Evolutionary conservation across 2,329 filamentous ascomycete species (phyloP), one percentile per base, ranked within the genome.

Genomic region (Phaeomoniella chlamydospora): DNA sequence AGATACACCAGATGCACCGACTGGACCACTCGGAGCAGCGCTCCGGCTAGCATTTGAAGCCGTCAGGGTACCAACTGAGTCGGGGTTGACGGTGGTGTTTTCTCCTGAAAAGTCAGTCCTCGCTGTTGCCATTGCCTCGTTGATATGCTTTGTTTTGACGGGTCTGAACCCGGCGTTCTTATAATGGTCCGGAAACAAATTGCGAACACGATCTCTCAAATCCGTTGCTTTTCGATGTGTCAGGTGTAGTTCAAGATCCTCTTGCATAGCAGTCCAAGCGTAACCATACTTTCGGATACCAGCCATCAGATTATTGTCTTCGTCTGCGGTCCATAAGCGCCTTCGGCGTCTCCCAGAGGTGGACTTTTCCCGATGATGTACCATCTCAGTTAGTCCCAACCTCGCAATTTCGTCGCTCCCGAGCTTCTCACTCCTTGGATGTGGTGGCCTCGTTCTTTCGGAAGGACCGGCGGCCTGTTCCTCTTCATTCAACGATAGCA

Each of bases 141-240:
- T 26, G 22, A 26, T n/a, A 26, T 9, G 22, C 22, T 26, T 26
- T n/a, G 22, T 9, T n/a, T n/a, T 26, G 9, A 26, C 22, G 9
- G 22, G 22, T n/a, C n/a, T 26, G 22, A 26, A 26, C 22, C 22
- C 22, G n/a, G 22, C 22, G 22, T 26, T 26, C 10, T 60, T 61
- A 46, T 75, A 78, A 13, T 65, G 58, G 18, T 73, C 62, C 1
- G 73, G 71, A 43, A 68, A 77, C 18, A 65, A 64, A 5, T 70
- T 74, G 12, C 74, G 62, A 43, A 78, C 74, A 3, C 73, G 67
- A 49, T 78, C 74, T 18, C 74, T 62, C 11, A 79, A 48, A 45
- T 78, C 74, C 2, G 71, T 74, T 12, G 69, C 59, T 31, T 65
- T 64, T 30, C 73, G 62, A 43, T 65, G 58, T 6, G 51, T 48